These are phyloP conservation scores for Candolleomyces eurysporus DNA, from an alignment of 768 basidiomycete species.

Conservation along the genomic window DNA sequence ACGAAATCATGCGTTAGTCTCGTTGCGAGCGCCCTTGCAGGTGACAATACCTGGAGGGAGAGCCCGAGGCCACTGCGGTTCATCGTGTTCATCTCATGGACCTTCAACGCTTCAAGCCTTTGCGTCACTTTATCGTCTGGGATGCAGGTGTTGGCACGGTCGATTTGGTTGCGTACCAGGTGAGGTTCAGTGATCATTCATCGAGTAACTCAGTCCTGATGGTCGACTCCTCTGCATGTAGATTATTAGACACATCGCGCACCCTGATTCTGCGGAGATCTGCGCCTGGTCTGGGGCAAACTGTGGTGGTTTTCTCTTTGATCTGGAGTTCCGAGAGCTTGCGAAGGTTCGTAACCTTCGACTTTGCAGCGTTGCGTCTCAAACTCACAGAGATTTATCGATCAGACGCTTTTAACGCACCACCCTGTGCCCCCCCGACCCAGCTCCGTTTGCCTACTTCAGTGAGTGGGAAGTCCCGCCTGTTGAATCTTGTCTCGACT, in stretches of 20 bases:
- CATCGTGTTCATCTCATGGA: slow-evolving; percentile 83
- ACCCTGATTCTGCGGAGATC: slow-evolving; percentile 90
- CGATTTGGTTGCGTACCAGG: too few relatives aligned
- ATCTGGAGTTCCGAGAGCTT: slow-evolving; percentile 83
- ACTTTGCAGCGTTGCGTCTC: not conserved
- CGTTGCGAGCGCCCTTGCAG: slow-evolving; percentile 55
- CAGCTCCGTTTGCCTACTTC: too few relatives aligned
- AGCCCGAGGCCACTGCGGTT: slow-evolving; percentile 83
- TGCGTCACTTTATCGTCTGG: slow-evolving; percentile 88
- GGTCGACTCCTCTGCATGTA: slow-evolving; percentile 18
- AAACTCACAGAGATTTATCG: not conserved
- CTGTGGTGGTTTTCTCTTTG: slow-evolving; percentile 85
- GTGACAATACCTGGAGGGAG: not conserved
- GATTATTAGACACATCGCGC: slow-evolving; percentile 77
- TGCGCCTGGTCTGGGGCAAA: slow-evolving; percentile 85
- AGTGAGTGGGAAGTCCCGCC: slow-evolving; percentile 70
- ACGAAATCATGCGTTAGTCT: slow-evolving; percentile 82
- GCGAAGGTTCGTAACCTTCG: slow-evolving; percentile 47
- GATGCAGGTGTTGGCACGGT: slow-evolving; percentile 47
- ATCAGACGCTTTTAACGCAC: slow-evolving; percentile 56
- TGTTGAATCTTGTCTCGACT: too few relatives aligned
- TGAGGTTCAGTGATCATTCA: too few relatives aligned
- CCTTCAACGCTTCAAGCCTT: slow-evolving; percentile 72
- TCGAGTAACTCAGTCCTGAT: too few relatives aligned
- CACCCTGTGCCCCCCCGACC: too few relatives aligned